phyloP scores from a whole-genome alignment of 2,329 filamentous ascomycete species.

The Hypoxylon sp. region DNA sequence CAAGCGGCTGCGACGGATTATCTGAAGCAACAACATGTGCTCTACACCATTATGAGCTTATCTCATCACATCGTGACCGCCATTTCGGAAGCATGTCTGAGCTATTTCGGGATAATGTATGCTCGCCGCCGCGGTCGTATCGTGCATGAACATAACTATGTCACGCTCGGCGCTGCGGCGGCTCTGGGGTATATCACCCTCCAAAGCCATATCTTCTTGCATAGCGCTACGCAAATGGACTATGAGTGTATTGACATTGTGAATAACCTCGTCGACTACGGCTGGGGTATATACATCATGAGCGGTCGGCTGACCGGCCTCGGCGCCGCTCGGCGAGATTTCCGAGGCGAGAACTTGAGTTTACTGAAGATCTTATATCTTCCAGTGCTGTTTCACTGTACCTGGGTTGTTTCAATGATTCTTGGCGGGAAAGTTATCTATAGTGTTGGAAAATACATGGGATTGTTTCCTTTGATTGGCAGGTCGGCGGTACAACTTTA shows the following conservation, averaged over 20 bases:
- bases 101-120: slow-evolving; percentile 36
- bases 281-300: slow-evolving; percentile 35
- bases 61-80: slow-evolving; percentile 37
- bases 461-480: not conserved
- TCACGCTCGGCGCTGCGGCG: slow-evolving; percentile 30
- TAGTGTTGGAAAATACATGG: not conserved
- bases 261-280: slow-evolving; percentile 19
- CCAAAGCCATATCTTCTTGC: slow-evolving; percentile 43
- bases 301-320: slow-evolving; percentile 40
- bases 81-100: slow-evolving; percentile 42
- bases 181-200: slow-evolving; percentile 44
- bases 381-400: slow-evolving; percentile 42
- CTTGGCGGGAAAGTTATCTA: not conserved
- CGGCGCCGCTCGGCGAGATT: slow-evolving; percentile 31
- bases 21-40: not conserved
- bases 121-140: slow-evolving; percentile 38
- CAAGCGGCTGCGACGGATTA: not conserved
- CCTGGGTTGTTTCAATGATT: slow-evolving; percentile 34
- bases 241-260: slow-evolving; percentile 8
- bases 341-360: slow-evolving; percentile 24
- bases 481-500: not conserved
- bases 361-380: slow-evolving; percentile 28
- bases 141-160: slow-evolving; percentile 29
- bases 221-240: slow-evolving; percentile 24
- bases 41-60: slow-evolving; percentile 38